Percentiles rank a stretch among this genome's conserved stretches.
phyloP scores from a whole-genome alignment of 2,329 filamentous ascomycete species.

The Aspergillus aculeatinus region DNA sequence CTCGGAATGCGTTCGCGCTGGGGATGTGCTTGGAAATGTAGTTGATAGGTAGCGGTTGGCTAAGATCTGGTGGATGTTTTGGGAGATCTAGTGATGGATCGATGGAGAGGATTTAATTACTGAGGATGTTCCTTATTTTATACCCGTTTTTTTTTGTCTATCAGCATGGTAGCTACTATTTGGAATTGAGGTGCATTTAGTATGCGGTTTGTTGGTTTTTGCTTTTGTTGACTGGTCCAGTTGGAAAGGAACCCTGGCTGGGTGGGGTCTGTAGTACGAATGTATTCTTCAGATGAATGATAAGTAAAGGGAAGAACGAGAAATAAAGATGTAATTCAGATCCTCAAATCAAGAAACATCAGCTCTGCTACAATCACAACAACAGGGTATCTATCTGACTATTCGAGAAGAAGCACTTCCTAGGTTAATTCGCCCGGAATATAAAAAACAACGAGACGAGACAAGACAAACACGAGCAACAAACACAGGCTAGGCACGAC shows the following conservation, averaged over 20 bases:
- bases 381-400: conserved; percentile 2
- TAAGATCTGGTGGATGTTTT: no score
- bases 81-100: no score
- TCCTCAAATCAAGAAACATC: no score
- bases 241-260: no score
- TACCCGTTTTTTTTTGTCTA: background rate
- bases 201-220: no score
- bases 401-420: background rate
- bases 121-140: background rate
- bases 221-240: no score
- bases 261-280: no score
- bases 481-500: background rate
- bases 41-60: no score
- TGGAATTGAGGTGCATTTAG: background rate
- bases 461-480: background rate
- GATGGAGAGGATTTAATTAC: no score
- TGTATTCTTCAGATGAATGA: no score
- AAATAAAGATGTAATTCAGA: no score
- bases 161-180: background rate
- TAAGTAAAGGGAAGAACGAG: no score
- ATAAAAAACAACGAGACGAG: background rate
- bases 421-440: background rate
- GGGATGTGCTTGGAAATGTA: background rate
- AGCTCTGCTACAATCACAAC: background rate
- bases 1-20: background rate